Percentiles rank a stretch among this genome's conserved stretches.
Evolutionary conservation across 306 rosid genomes (phyloP).

Genomic region (Begonia fuchsioides): DNA sequence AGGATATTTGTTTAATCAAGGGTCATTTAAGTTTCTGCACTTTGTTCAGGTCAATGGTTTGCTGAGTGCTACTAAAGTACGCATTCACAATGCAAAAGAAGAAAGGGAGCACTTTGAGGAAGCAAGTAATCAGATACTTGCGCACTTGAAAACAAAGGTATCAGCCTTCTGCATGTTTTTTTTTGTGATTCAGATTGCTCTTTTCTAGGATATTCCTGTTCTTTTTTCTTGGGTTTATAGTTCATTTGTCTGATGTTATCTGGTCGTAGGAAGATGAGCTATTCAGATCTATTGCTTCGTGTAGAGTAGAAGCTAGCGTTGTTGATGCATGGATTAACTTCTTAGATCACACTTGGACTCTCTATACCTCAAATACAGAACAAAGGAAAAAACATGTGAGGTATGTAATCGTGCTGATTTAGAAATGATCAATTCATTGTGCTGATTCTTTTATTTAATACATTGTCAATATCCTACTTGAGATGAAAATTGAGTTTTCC

Average conservation of each 20-base stretch:
- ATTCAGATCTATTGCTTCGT: constrained; percentile 44
- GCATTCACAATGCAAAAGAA: constrained; percentile 70
- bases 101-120: constrained; percentile 83
- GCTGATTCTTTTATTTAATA: constrained; percentile 6
- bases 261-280: constrained; percentile 71
- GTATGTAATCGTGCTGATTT: constrained; percentile 37
- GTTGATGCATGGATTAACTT: constrained; percentile 55
- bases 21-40: constrained; percentile 1
- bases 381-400: constrained; percentile 49
- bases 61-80: constrained; percentile 36
- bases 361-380: constrained; percentile 33
- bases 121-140: constrained; percentile 61
- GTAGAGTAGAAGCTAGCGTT: constrained; percentile 44
- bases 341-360: constrained; percentile 52
- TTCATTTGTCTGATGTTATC: constrained; percentile 11
- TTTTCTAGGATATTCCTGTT: background rate
- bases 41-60: constrained; percentile 42
- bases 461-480: background rate
- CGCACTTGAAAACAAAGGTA: constrained; percentile 66
- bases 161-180: constrained; percentile 1
- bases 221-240: background rate
- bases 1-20: too few relatives aligned
- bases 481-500: background rate
- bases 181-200: background rate
- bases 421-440: constrained; percentile 5